Evolutionary conservation across 176 grass and related monocot genomes (phyloP), one percentile per base, ranked within the genome.

Genomic region (Lolium rigidum): DNA sequence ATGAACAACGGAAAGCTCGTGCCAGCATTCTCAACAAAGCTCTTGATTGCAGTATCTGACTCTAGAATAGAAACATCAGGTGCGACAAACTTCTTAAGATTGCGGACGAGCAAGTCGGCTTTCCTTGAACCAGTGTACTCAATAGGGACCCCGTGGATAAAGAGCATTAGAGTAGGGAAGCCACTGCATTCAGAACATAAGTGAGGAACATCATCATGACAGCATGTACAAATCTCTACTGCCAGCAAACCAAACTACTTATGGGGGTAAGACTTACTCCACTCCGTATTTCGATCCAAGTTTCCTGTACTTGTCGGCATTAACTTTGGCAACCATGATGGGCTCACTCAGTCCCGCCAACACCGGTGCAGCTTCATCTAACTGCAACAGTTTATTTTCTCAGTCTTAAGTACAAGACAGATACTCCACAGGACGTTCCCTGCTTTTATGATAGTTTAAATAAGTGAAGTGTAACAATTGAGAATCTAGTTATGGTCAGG

Each of bases 241-340:
- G 59, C 16, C 20, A 74, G 21, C 9, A 43, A 73, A 58, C 12
- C 25, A 41, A 68, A 86, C 52, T 84, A 74, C 6, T 51, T 12
- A 55, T 55, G 69, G 38, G 67, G 60, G 21, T 70, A 79, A 44
- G 44, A 75, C 97, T 81, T 93, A 99, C 97, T 99, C 97, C 24
- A 99, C 93, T 83, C 95, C 90, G 80, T 99, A 96, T 93, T 94
- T 96, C 18, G 92, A 91, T 81, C 94, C 90, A 55, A 96, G 74
- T 62, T 96, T 99, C 51, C 88, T 89, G 74, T 99, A 99, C 74
- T 99, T 99, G 78, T 99, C 97, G 11, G 97, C 97, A 64, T 99
- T 94, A 63, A 99, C 83, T 86, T 96, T 99, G 39, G 94, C 92
- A 82, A 99, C 78, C 55, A 90, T 22, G 35, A 99, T 93, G 55